Evolutionary conservation across 768 basidiomycete species (phyloP).

Genomic region (Boletus sensibilis): DNA sequence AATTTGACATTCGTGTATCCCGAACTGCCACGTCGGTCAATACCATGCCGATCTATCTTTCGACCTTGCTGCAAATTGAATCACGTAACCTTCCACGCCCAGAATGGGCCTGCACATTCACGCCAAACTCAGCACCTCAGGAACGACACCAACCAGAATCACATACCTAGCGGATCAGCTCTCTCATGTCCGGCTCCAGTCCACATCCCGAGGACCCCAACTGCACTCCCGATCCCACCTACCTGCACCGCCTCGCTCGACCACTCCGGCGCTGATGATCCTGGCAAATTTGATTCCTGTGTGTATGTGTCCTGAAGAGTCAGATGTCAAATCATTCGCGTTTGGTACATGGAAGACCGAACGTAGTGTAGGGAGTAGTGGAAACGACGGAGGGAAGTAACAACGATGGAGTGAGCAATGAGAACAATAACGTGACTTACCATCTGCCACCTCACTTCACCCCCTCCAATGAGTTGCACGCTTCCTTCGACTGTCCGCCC

Average conservation of each 20-base stretch:
- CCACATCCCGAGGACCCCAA: conserved; percentile 56
- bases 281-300: conserved; percentile 35
- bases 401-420: background rate
- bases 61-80: background rate
- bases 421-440: conserved; percentile 28
- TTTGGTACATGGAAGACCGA: too few species aligned
- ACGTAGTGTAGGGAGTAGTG: background rate
- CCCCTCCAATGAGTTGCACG: conserved; percentile 49
- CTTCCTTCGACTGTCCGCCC: conserved; percentile 40
- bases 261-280: conserved; percentile 45
- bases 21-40: background rate
- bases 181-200: conserved; percentile 49
- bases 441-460: conserved; percentile 51
- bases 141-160: background rate
- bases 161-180: conserved; percentile 44
- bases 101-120: conserved; percentile 37
- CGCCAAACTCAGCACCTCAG: background rate
- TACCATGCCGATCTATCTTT: background rate
- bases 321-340: background rate
- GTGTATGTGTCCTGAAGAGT: conserved; percentile 16
- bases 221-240: conserved; percentile 51
- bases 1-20: background rate
- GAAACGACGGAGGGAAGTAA: background rate
- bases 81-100: conserved; percentile 44
- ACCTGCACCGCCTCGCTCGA: conserved; percentile 55